Evolutionary conservation across 257 asterid species (phyloP), one percentile per base, ranked within the genome.

Genomic region (Dorcoceras hygrometricum): DNA sequence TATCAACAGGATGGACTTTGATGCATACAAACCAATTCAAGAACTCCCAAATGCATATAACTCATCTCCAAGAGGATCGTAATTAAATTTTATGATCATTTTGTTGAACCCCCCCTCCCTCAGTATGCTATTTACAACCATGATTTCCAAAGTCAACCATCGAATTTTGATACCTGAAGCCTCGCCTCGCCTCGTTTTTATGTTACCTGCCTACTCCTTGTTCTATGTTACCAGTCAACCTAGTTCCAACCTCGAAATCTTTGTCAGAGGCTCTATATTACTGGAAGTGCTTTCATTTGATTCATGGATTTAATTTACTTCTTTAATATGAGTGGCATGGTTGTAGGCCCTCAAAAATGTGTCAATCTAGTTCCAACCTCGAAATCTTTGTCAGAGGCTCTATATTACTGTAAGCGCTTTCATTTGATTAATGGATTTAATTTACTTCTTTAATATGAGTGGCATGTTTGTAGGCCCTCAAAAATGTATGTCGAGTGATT

Each of bases 271-370:
- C 50, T 3, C 50, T 12, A 39, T 39, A 12, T 39, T 34, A 39
- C 50, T 0, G 14, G 3, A 9, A 2, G 43, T 9, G 50, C n/a
- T 12, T 39, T 10, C 50, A 39, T 39, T 39, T 39, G 50, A 3
- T 39, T 39, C 1, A 12, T 39, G n/a, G 46, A 10, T 39, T 34
- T 39, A 11, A 4, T 12, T 18, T 39, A n/a, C 62, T 62, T 63
- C 28, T 75, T 66, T 71, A 31, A 76, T 62, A 54, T 59, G 34
- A 48, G 36, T 65, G 63, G 36, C 63, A 73, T 81, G 68, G 62
- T 69, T 82, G 63, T 84, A 94, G 99, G 88, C 89, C 78, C 89
- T 94, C 71, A 94, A 84, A 76, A 69, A 67, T 70, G 85, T 94
- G 51, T 54, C 34, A 31, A 62, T 62, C 34, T 63, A 12, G 50